Evolutionary conservation across 2,329 filamentous ascomycete species (phyloP).

Genomic region (Cladosporium halotolerans): DNA sequence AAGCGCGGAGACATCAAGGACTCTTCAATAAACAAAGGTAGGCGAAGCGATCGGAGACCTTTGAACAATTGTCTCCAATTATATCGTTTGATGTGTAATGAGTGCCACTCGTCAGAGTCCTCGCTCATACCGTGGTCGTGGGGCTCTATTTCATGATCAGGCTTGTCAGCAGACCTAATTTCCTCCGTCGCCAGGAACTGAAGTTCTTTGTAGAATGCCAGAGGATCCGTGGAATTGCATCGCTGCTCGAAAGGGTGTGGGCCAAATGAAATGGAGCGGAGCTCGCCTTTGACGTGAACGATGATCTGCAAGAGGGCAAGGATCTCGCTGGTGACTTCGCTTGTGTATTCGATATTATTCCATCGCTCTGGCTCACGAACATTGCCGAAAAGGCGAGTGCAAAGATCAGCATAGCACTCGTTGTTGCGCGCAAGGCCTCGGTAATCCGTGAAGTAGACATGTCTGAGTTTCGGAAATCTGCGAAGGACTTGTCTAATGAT

Average conservation of each 20-base stretch:
- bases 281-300: constrained; percentile 2
- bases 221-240: constrained; percentile 8
- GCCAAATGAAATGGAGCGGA: constrained; percentile 2
- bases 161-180: not conserved
- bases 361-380: constrained; percentile 7
- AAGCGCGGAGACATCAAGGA: not conserved
- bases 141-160: not conserved
- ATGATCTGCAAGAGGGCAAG: constrained; percentile 1
- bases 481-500: not conserved
- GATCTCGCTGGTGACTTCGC: constrained; percentile 8
- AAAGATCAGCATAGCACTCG: constrained; percentile 7
- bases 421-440: constrained; percentile 2
- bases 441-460: constrained; percentile 10
- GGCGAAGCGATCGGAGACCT: not conserved
- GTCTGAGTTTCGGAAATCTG: constrained; percentile 4
- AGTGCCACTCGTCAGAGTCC: not conserved
- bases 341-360: constrained; percentile 6
- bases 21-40: constrained; percentile 8
- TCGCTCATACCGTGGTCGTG: not conserved
- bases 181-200: constrained; percentile 8
- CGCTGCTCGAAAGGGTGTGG: constrained; percentile 9
- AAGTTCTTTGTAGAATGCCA: constrained; percentile 5
- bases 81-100: not conserved
- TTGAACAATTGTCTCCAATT: constrained; percentile 3
- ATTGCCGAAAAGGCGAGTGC: constrained; percentile 8